These are phyloP conservation scores for Myxozyma vanderwaltii DNA, from an alignment of 805 yeast species.

Conservation along the genomic window DNA sequence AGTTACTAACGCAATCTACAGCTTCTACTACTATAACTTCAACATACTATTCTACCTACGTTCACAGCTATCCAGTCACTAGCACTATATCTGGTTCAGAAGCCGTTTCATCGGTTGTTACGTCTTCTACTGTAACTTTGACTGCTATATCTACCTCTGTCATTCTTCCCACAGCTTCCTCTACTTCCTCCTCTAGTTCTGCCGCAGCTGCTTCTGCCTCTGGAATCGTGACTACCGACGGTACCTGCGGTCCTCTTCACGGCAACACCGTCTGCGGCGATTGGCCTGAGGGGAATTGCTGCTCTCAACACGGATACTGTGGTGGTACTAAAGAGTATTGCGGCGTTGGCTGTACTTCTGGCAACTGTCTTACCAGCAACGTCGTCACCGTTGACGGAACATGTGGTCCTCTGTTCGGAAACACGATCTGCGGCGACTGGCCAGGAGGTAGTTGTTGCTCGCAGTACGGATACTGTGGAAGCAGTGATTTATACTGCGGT, in stretches of 20 bases:
- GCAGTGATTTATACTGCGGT: conserved; percentile 17
- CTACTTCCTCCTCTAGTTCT: neutral
- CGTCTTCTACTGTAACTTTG: neutral
- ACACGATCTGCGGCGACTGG: conserved; percentile 16
- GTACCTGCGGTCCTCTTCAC: conserved; percentile 18
- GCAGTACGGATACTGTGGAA: conserved; percentile 26
- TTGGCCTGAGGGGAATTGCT: conserved; percentile 22
- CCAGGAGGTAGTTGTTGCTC: conserved; percentile 24
- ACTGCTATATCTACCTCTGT: neutral
- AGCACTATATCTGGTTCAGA: neutral
- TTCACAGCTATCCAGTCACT: neutral
- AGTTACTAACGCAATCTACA: neutral
- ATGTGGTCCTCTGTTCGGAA: conserved; percentile 21
- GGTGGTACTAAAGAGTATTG: conserved; percentile 19
- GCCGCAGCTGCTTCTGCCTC: neutral
- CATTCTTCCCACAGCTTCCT: neutral
- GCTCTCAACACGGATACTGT: conserved; percentile 28
- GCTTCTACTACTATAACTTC: neutral
- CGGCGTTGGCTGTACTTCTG: conserved; percentile 12
- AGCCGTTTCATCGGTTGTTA: neutral
- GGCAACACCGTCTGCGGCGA: conserved; percentile 16
- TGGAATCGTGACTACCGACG: conserved; percentile 16
- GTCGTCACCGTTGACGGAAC: too few species aligned
- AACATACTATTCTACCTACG: neutral
- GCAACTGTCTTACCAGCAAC: conserved; percentile 1